Conservation (phyloP, 331 rosid species). For the Acacia concinna region DNA sequence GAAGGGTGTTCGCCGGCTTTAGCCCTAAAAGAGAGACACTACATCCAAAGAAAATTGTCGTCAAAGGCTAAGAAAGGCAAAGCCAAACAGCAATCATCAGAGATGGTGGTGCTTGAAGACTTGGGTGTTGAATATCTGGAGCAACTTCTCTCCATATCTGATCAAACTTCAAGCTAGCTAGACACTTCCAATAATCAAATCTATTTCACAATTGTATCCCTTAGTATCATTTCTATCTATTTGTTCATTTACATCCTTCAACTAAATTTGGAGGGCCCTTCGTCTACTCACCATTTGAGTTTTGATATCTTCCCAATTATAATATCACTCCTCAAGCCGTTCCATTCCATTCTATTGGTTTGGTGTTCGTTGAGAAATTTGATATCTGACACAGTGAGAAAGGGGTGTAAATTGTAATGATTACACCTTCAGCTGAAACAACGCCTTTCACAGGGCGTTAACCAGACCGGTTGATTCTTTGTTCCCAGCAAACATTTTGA, state of each 20-base stretch:
- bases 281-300: not conserved
- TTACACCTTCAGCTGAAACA: not conserved
- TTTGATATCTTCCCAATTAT: not conserved
- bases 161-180: not conserved
- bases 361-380: not conserved
- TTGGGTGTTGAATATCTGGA: conserved; percentile 24
- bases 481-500: no score
- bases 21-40: conserved; percentile 55
- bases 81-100: not conserved
- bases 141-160: conserved; percentile 8
- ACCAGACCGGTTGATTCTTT: no score
- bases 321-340: not conserved
- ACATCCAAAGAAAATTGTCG: conserved; percentile 33
- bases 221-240: not conserved
- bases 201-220: not conserved
- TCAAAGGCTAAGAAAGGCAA: conserved; percentile 10
- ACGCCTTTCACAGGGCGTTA: not conserved
- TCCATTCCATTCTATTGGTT: not conserved
- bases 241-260: not conserved
- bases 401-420: not conserved
- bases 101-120: conserved; percentile 20
- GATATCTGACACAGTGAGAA: not conserved
- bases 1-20: conserved; percentile 54
- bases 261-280: not conserved
- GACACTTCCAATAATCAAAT: not conserved